Percentiles rank a stretch among this genome's conserved stretches.
These are phyloP conservation scores for Lodderomyces margitis DNA, from an alignment of 1,139 yeast genomes.

Conservation along the genomic window DNA sequence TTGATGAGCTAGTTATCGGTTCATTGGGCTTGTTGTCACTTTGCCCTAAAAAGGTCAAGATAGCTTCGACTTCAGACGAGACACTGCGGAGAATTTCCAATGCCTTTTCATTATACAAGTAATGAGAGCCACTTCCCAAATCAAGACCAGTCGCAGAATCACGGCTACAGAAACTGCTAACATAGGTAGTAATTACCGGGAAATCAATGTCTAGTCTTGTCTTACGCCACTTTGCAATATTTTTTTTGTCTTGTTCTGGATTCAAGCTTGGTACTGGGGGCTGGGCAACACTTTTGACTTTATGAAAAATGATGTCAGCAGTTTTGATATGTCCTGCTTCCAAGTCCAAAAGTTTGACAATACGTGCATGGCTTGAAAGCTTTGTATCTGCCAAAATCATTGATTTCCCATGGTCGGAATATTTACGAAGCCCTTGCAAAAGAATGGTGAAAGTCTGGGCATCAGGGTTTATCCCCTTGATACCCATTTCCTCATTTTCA, in stretches of 20 bases:
- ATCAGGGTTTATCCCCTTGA: conserved; percentile 26
- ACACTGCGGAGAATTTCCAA: conserved; percentile 10
- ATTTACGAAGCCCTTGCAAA: conserved; percentile 34
- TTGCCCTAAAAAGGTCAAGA: conserved; percentile 18
- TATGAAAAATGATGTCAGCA: conserved; percentile 28
- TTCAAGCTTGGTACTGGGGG: conserved; percentile 24
- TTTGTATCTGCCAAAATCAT: conserved; percentile 16
- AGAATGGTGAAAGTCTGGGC: conserved; percentile 42
- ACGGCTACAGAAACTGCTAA: conserved; percentile 31
- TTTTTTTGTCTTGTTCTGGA: background rate
- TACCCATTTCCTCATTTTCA: conserved; percentile 18
- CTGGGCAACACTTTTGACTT: conserved; percentile 27
- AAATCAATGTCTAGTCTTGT: conserved; percentile 10
- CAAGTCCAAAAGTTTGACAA: conserved; percentile 23
- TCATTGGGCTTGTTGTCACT: conserved; percentile 8
- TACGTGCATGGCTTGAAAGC: conserved; percentile 21
- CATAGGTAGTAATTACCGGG: conserved; percentile 28
- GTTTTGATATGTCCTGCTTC: conserved; percentile 30
- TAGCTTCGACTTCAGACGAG: conserved; percentile 28
- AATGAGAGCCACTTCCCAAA: conserved; percentile 27
- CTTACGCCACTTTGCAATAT: conserved; percentile 5
- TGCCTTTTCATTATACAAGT: conserved; percentile 24
- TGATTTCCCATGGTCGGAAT: conserved; percentile 20
- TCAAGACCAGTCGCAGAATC: conserved; percentile 28
- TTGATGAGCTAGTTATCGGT: background rate